Base-by-base conservation (phyloP, 306 rosid genomes). In the Oxytropis ochrocephala region DNA sequence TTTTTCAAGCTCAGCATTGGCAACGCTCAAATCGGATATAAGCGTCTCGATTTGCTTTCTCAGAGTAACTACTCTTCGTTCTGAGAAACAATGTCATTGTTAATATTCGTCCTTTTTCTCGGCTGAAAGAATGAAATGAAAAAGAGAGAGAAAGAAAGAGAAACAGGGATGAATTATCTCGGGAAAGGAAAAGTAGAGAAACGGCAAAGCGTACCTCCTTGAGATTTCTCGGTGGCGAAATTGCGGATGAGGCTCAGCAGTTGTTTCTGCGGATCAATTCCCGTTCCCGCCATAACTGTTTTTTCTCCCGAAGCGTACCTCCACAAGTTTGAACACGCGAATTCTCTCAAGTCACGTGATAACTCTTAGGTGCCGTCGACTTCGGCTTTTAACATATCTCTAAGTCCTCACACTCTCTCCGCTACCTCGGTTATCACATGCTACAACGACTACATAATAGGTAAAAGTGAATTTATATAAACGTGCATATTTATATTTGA, bases 201-300 rank as follows among this genome's bases (percentile, higher is more conserved):
- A 24, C 3, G 8, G 49, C 5, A 56, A n/a, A 46, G 7, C n/a
- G 27, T 77, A 93, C 98, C 97, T 84, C 95, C 96, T 74, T 84
- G 89, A 41, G 82, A 74, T 75, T 84, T 88, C 77, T 94, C 99
- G n/a, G 96, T 46, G 27, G 89, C 91, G 65, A 82, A 81, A 74
- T 83, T 84, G 75, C 86, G 91, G 19, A 94, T 87, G 19, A 88
- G 80, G 64, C 78, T 72, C 33, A 87, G 48, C 57, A 94, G 78
- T 18, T 81, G 90, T 64, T 80, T 90, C 83, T 86, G 84, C 7
- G 87, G 7, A 46, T 94, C 95, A 12, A 60, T 78, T 78, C 79
- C 91, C 78, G 85, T 78, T 83, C 87, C 91, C 96, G 91, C 89
- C 97, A 94, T 85, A 0, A 50, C 2, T 43, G 11, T n/a, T 10